Base-by-base conservation (phyloP, 2,329 filamentous ascomycete species). In the Colletotrichum phormii region DNA sequence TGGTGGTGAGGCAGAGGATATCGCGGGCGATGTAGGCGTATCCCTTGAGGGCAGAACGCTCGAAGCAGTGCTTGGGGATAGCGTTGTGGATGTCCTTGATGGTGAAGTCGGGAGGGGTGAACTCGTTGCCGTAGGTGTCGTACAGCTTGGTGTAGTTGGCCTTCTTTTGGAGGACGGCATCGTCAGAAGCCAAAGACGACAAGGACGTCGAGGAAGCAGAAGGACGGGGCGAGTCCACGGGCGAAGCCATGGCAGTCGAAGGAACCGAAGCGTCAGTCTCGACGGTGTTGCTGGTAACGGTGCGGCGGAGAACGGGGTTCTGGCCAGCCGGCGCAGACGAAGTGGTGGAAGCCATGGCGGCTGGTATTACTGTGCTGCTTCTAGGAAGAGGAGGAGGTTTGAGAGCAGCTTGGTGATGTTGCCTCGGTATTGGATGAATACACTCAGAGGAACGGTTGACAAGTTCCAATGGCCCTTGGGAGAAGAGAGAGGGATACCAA, bases 41-140 rank as follows among this genome's bases (percentile, higher is more conserved):
- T 76, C 95, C 93, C 76, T 86, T 91, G 76, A 90, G 82, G 74
- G 90, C 94, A 59, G 94, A 97, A 74, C 97, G 93, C 87, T 98
- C 89, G 84, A 93, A 98, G 90, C 97, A 99, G 89, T 98, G 97
- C 85, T 95, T 95, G 76, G 97, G 97, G 77, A 99, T 99, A 82
- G 97, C 97, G 85, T 98, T 94, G 80, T 95, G 93, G 81, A 99
- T 96, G 81, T 99, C 91, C 89, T 98, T 98, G 89, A 99, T 97
- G 81, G 95, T 97, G 88, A 93, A 99, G 85, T 98, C 93, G 77
- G 97, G 97, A 70, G 97, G 89, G 83, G 94, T 88, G 87, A 99
- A 99, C 80, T 95, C 90, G 84, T 98, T 98, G 84, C 97, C 97
- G 82, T 97, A 97, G 13, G 95, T 96, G 86, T 99, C 95, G 76